Evolutionary conservation across 129 eudicot genomes (phyloP), one percentile per base, ranked within the genome.

Genomic region (Chrysanthemum makinoi): DNA sequence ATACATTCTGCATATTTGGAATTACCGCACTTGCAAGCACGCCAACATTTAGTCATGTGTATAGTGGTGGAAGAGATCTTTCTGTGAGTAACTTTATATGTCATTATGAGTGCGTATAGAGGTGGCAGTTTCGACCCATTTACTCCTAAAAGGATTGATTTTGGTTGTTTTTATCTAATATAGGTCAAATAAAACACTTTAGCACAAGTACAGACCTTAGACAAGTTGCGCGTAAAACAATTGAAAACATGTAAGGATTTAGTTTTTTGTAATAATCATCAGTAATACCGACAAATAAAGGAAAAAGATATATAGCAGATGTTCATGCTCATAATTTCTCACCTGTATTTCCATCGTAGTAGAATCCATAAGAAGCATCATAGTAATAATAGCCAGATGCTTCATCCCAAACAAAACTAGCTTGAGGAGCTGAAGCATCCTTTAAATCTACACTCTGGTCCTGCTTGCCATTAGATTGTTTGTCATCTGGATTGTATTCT

Each of bases 321-420:
- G 6, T 39, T 6, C 46, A 52, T 52, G 17, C n/a, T 52, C 12
- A 26, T 33, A 30, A 62, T 46, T 56, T 56, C 10, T 14, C 10
- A 93, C 98, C 98, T 77, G 99, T 85, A 81, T 90, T 94, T 75
- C 96, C 91, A 69, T 94, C 99, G 44, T 94, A 94, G 72, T 94
- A 94, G 84, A 94, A 94, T 10, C 97, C 99, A 62, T 96, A 94
- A 79, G 89, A 76, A 68, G 99, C 96, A 84, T 94, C 97, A 52
- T 90, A 94, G 77, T 94, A 94, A 20, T 20, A 20, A 75, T 94
- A 90, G 65, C 99, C 96, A 71, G 97, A 94, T 24, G 97, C 89
- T 87, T 94, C 97, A 74, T 94, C 99, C 98, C 99, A 94, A 63
- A 94, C 94, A 55, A 94, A 94, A 51, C 99, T 97, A 75, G 97